Conservation (phyloP, 1,284 basidiomycete species). For the Thecaphora frezii region DNA sequence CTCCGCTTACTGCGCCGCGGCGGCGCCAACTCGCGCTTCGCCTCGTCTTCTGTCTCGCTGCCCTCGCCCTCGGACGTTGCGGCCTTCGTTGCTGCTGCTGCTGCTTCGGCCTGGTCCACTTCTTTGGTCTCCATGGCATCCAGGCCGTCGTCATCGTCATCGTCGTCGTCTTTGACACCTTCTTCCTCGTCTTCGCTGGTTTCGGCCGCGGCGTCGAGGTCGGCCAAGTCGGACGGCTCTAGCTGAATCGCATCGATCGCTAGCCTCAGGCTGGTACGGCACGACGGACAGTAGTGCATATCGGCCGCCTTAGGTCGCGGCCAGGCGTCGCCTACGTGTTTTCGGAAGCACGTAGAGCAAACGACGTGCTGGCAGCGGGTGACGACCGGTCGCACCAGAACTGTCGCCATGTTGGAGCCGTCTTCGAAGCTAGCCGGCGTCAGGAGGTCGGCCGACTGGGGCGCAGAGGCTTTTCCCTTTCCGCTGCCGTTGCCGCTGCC, state of each 20-base stretch:
- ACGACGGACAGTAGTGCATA: constrained; percentile 68
- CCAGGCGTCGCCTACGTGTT: constrained; percentile 24
- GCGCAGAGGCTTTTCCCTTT: constrained; percentile 4
- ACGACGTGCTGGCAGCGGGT: constrained; percentile 93
- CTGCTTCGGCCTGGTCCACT: background rate
- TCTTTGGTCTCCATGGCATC: background rate
- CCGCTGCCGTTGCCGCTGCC: constrained; percentile 13
- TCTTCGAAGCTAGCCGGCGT: constrained; percentile 16
- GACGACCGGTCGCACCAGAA: constrained; percentile 60
- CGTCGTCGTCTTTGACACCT: constrained; percentile 5
- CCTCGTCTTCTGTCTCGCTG: background rate
- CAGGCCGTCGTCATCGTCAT: constrained; percentile 3
- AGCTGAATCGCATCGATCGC: constrained; percentile 42
- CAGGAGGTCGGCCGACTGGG: constrained; percentile 9
- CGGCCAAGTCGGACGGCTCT: constrained; percentile 29
- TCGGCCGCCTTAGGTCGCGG: constrained; percentile 22
- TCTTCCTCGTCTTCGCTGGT: constrained; percentile 12
- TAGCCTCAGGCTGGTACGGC: constrained; percentile 61
- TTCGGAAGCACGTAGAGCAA: constrained; percentile 60
- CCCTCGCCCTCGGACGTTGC: background rate
- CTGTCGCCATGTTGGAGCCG: background rate
- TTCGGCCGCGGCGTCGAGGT: constrained; percentile 19
- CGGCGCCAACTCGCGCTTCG: constrained; percentile 8
- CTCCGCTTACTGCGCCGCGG: background rate
- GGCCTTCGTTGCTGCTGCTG: too few species aligned